phyloP scores from a whole-genome alignment of 2,329 filamentous ascomycete genomes.

The Apiospora koreana region DNA sequence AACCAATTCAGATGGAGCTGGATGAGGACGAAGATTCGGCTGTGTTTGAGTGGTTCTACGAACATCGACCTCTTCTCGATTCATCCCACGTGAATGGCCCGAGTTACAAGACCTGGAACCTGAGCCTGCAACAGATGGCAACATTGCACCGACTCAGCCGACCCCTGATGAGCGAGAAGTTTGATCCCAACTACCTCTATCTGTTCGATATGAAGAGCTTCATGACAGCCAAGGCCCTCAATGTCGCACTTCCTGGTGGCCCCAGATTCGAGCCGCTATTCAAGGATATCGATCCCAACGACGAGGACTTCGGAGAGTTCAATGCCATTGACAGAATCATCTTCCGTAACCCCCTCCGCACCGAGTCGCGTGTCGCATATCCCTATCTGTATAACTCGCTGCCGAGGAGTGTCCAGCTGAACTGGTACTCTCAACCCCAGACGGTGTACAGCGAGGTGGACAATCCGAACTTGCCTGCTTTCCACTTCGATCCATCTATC shows the following conservation, averaged over 20 bases:
- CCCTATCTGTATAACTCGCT: slow-evolving; percentile 96
- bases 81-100: slow-evolving; percentile 94
- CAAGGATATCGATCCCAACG: slow-evolving; percentile 98
- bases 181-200: slow-evolving; percentile 97
- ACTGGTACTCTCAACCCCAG: slow-evolving; percentile 93
- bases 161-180: slow-evolving; percentile 85
- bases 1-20: slow-evolving; percentile 98
- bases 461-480: slow-evolving; percentile 86
- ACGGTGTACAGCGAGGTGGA: slow-evolving; percentile 87
- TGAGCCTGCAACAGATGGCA: slow-evolving; percentile 93
- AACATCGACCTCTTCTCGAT: slow-evolving; percentile 86
- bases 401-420: slow-evolving; percentile 87
- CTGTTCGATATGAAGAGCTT: slow-evolving; percentile 96
- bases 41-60: slow-evolving; percentile 97
- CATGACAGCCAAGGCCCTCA: slow-evolving; percentile 92
- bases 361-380: slow-evolving; percentile 92
- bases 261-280: slow-evolving; percentile 96
- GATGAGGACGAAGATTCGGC: slow-evolving; percentile 91
- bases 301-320: slow-evolving; percentile 99
- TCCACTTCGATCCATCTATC: slow-evolving; percentile 97
- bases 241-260: slow-evolving; percentile 96
- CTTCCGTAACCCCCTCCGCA: slow-evolving; percentile 91
- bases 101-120: slow-evolving; percentile 95
- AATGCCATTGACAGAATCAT: slow-evolving; percentile 99
- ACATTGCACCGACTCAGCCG: slow-evolving; percentile 89